Conservation (phyloP, 2,329 filamentous ascomycete genomes). For the Apiospora kogelbergensis region DNA sequence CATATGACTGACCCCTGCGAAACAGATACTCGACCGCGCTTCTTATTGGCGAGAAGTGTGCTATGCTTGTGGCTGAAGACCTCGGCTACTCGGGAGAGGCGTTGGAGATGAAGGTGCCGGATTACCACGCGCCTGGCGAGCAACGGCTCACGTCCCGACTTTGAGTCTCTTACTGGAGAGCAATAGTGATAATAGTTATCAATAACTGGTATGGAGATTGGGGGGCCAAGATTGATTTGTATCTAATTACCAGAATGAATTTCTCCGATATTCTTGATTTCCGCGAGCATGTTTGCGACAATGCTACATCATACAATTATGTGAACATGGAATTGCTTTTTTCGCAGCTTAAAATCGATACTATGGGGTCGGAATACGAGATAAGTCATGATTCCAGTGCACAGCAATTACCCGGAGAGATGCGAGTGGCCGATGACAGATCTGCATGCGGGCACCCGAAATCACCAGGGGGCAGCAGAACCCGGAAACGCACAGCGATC, state of each 20-base stretch:
- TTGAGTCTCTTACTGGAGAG: constrained; percentile 22
- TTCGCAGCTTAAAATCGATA: too few species aligned
- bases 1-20: not conserved
- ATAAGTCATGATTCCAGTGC: too few species aligned
- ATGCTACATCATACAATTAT: too few species aligned
- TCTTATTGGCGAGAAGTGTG: constrained; percentile 74
- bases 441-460: not conserved
- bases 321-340: too few species aligned
- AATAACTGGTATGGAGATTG: not conserved
- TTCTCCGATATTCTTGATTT: too few species aligned
- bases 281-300: too few species aligned
- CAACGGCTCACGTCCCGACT: constrained; percentile 39
- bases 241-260: not conserved
- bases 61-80: constrained; percentile 69
- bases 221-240: not conserved
- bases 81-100: constrained; percentile 71
- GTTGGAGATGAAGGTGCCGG: constrained; percentile 74
- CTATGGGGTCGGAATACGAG: too few species aligned
- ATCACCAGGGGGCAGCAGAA: not conserved
- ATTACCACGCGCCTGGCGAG: constrained; percentile 59
- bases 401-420: too few species aligned
- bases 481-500: not conserved
- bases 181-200: not conserved
- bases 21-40: constrained; percentile 66
- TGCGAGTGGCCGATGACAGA: not conserved